Evolutionary conservation across 768 basidiomycete species (phyloP).

Genomic region (Suillus placidus): DNA sequence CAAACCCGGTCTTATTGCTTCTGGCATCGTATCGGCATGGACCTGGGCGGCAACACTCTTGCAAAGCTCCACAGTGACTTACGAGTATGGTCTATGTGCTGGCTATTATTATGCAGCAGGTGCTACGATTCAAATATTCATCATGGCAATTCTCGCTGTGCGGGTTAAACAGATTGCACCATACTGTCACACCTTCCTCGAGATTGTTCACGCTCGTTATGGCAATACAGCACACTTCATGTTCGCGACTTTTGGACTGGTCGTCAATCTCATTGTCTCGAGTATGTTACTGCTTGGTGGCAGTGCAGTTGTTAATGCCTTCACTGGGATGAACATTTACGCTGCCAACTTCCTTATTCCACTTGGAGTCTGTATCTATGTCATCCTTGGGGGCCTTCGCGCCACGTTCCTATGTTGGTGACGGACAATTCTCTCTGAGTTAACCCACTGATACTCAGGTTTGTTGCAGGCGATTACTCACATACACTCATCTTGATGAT

Average conservation of each 20-base stretch:
- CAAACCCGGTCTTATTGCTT: constrained; percentile 22
- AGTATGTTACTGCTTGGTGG: constrained; percentile 42
- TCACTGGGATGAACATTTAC: constrained; percentile 44
- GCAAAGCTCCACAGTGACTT: constrained; percentile 34
- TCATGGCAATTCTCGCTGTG: constrained; percentile 29
- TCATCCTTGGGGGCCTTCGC: constrained; percentile 37
- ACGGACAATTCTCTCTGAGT: background rate
- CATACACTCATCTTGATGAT: constrained; percentile 42
- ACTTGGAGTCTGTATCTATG: constrained; percentile 42
- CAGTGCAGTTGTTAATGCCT: constrained; percentile 39
- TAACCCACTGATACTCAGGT: constrained; percentile 8
- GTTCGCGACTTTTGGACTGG: constrained; percentile 28
- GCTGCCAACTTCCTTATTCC: constrained; percentile 46
- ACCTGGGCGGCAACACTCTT: constrained; percentile 36
- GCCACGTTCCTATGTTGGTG: constrained; percentile 36
- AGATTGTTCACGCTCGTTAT: constrained; percentile 36
- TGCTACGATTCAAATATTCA: constrained; percentile 30
- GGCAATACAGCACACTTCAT: constrained; percentile 32
- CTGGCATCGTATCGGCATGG: constrained; percentile 31
- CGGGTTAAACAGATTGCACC: constrained; percentile 39
- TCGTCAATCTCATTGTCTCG: constrained; percentile 36
- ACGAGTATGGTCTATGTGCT: constrained; percentile 28
- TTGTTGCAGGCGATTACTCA: constrained; percentile 27
- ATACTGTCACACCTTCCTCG: constrained; percentile 39
- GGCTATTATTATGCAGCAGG: constrained; percentile 34